phyloP scores from a whole-genome alignment of 192 early-diverging fungal species.

The Coemansia sp. region DNA sequence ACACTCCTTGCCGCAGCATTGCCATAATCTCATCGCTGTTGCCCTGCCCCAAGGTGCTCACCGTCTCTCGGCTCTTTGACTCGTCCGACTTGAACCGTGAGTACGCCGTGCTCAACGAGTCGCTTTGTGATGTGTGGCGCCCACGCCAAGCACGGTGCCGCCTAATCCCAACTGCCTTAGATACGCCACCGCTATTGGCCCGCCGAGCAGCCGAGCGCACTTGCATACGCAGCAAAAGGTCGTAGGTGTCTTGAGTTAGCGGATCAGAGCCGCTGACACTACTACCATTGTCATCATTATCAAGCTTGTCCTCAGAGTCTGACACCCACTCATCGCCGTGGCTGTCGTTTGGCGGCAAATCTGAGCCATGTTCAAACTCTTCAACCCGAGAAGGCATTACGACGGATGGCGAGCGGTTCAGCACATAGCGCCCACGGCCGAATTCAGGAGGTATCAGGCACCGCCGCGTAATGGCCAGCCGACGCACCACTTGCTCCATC shows the following conservation, averaged over 20 bases:
- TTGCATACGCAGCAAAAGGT: constrained; percentile 8
- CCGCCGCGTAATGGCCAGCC: constrained; percentile 5
- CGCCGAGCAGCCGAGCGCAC: neutral
- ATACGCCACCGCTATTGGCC: neutral
- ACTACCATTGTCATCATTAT: neutral
- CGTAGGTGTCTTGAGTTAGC: neutral
- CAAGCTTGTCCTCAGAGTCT: constrained; percentile 18
- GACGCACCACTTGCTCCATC: constrained; percentile 10
- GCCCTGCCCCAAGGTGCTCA: constrained; percentile 36
- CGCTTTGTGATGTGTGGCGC: neutral
- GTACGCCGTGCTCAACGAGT: neutral
- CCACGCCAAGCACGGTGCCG: neutral
- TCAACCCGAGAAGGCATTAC: neutral
- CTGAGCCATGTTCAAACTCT: neutral
- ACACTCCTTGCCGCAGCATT: constrained; percentile 18
- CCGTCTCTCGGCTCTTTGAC: neutral
- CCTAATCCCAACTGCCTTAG: neutral
- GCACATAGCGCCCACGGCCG: neutral
- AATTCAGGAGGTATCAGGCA: neutral
- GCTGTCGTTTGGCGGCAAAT: neutral
- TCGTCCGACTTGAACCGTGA: constrained; percentile 1
- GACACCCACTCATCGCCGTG: constrained; percentile 34
- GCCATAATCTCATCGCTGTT: constrained; percentile 24
- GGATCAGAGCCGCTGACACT: neutral
- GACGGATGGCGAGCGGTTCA: neutral